A percentile compares a stretch with the other conserved stretches of the same genome.
These are phyloP conservation scores for Chrysochromulina parva DNA, from an alignment of 78 protist species.

Conservation along the genomic window DNA sequence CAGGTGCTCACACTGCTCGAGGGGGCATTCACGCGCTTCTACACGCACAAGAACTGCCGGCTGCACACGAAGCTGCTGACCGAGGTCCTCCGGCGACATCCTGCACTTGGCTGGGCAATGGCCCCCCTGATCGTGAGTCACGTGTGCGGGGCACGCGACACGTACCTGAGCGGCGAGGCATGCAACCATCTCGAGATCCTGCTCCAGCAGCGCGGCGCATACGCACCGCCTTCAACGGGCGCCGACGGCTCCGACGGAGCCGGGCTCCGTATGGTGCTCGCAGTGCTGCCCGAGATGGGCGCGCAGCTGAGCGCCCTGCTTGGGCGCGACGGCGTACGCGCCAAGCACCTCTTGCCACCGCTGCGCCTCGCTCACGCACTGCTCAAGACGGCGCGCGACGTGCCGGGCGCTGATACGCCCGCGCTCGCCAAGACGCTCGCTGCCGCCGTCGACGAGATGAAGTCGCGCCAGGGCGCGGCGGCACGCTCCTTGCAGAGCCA, in stretches of 20 bases:
- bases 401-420: no score
- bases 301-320: not conserved
- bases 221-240: no score
- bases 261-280: not conserved
- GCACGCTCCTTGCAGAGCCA: no score
- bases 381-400: not conserved
- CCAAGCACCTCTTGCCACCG: not conserved
- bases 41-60: not conserved
- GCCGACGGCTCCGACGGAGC: not conserved
- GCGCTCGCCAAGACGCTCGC: no score
- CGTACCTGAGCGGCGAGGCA: not conserved
- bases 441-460: no score
- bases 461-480: no score
- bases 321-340: not conserved
- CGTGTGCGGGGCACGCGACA: not conserved
- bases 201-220: not conserved
- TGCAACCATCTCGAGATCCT: not conserved
- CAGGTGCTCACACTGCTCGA: not conserved
- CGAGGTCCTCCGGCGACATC: not conserved
- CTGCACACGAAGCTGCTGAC: not conserved
- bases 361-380: not conserved
- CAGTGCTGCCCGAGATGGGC: not conserved
- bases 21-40: not conserved
- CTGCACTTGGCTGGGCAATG: not conserved
- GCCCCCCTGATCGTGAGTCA: not conserved